Conservation (phyloP, 176 grass and related monocot species). For the Oryza coarctata region DNA sequence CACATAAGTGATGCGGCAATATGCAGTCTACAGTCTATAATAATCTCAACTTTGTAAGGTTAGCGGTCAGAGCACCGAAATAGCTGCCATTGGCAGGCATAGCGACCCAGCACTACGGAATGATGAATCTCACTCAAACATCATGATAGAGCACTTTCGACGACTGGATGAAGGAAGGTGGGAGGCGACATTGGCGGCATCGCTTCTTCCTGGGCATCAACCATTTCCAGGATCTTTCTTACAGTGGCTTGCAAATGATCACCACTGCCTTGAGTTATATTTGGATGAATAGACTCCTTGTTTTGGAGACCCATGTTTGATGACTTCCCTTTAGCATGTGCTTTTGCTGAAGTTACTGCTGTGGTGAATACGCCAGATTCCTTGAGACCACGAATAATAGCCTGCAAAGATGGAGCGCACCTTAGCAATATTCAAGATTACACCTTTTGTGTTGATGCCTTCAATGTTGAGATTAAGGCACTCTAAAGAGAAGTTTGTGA, state of each 20-base stretch:
- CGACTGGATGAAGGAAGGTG: constrained; percentile 22
- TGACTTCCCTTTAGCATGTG: constrained; percentile 44
- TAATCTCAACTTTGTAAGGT: not conserved
- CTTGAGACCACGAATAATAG: constrained; percentile 91
- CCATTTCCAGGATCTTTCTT: constrained; percentile 80
- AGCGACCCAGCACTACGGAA: not conserved
- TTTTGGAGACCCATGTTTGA: constrained; percentile 34
- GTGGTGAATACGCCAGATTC: constrained; percentile 79
- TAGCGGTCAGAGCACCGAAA: not conserved
- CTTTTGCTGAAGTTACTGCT: constrained; percentile 73
- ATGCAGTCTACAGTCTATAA: not conserved
- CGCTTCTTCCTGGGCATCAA: constrained; percentile 49
- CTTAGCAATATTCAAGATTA: constrained; percentile 33
- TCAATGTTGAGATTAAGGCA: not conserved
- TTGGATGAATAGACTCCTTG: constrained; percentile 44
- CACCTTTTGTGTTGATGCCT: not conserved
- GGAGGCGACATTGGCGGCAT: constrained; percentile 81
- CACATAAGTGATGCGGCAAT: not conserved
- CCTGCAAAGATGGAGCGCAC: constrained; percentile 42
- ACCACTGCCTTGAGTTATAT: constrained; percentile 20
- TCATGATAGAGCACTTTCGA: constrained; percentile 21
- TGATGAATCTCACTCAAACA: not conserved
- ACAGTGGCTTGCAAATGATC: constrained; percentile 49
- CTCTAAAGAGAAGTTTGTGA: not conserved
- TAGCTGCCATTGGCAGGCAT: not conserved